Evolutionary conservation across 2,329 filamentous ascomycete species (phyloP).

Genomic region (Pezicula carpinea): DNA sequence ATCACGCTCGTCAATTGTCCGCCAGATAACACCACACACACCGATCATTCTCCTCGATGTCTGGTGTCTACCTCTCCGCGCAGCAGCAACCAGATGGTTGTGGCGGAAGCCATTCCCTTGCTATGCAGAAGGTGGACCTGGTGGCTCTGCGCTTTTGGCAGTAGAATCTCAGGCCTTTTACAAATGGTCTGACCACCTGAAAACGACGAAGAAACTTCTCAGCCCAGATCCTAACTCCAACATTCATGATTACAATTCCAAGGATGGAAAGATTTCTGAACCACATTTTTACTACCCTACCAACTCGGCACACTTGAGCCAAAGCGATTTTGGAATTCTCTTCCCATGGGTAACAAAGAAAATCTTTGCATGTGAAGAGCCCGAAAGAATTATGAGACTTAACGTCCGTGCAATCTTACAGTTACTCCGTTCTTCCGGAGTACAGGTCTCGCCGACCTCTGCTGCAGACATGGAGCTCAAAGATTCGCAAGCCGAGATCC

Average conservation of each 20-base stretch:
- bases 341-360: slow-evolving; percentile 67
- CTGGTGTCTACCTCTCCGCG: slow-evolving; percentile 72
- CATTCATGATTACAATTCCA: slow-evolving; percentile 7
- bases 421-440: slow-evolving; percentile 44
- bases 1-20: slow-evolving; percentile 48
- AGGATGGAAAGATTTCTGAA: slow-evolving; percentile 18
- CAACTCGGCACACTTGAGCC: slow-evolving; percentile 73
- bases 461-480: slow-evolving; percentile 31
- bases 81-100: slow-evolving; percentile 57
- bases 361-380: slow-evolving; percentile 52
- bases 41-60: slow-evolving; percentile 71
- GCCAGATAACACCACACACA: slow-evolving; percentile 64
- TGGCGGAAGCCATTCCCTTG: slow-evolving; percentile 69
- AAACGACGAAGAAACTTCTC: slow-evolving; percentile 62
- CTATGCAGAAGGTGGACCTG: slow-evolving; percentile 50
- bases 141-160: slow-evolving; percentile 58
- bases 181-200: slow-evolving; percentile 71
- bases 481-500: slow-evolving; percentile 9
- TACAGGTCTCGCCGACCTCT: slow-evolving; percentile 46
- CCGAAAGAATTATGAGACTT: slow-evolving; percentile 53
- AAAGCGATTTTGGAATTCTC: slow-evolving; percentile 78
- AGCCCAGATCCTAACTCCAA: slow-evolving; percentile 49
- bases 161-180: slow-evolving; percentile 74
- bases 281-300: slow-evolving; percentile 72
- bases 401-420: slow-evolving; percentile 57